Evolutionary conservation across 2,329 filamentous ascomycete species (phyloP).

Genomic region (Fusarium avenaceum): DNA sequence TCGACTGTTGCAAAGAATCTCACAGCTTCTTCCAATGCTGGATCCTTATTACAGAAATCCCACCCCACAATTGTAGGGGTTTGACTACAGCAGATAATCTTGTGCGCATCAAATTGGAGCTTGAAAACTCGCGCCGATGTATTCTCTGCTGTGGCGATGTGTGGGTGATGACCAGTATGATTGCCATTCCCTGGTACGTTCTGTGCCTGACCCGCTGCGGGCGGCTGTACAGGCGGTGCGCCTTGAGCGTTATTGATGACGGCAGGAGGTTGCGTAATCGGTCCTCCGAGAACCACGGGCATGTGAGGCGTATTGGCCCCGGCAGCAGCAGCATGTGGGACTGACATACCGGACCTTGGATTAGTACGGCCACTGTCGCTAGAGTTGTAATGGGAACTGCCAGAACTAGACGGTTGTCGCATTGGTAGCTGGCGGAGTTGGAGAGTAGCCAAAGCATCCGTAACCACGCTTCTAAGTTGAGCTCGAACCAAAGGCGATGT

Average conservation of each 20-base stretch:
- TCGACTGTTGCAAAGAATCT: conserved; percentile 79
- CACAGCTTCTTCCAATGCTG: conserved; percentile 81
- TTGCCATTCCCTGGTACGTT: conserved; percentile 19
- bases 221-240: conserved; percentile 41
- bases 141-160: conserved; percentile 61
- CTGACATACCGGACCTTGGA: conserved; percentile 9
- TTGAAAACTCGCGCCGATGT: conserved; percentile 84
- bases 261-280: conserved; percentile 28
- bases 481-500: conserved; percentile 62
- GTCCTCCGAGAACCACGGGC: conserved; percentile 8
- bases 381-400: conserved; percentile 13
- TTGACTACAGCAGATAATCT: conserved; percentile 95
- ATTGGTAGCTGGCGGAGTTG: conserved; percentile 60
- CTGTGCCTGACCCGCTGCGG: conserved; percentile 28
- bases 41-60: conserved; percentile 94
- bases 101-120: conserved; percentile 91
- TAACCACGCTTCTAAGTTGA: conserved; percentile 65
- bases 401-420: conserved; percentile 40
- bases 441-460: conserved; percentile 59
- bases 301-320: conserved; percentile 6
- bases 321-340: conserved; percentile 15
- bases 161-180: conserved; percentile 59
- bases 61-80: conserved; percentile 93
- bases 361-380: conserved; percentile 20
- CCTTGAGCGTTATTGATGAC: conserved; percentile 36